These are phyloP conservation scores for Fraxinus pennsylvanica DNA, from an alignment of 257 asterid species.

Conservation along the genomic window DNA sequence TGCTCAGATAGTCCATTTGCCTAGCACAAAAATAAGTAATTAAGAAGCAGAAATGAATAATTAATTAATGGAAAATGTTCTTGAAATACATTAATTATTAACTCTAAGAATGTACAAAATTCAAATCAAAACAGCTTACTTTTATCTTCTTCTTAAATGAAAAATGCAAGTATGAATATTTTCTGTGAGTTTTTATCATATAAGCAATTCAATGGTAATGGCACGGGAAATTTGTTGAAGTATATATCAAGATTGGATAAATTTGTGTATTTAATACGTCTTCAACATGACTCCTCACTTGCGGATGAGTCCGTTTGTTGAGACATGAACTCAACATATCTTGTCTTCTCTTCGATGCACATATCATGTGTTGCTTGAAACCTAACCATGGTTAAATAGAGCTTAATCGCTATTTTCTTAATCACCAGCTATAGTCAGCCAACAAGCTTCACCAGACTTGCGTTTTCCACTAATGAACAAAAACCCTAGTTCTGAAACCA, in stretches of 20 bases:
- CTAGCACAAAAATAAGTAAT: slow-evolving; percentile 23
- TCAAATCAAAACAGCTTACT: too few relatives aligned
- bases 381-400: not conserved
- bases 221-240: not conserved
- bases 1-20: slow-evolving; percentile 45
- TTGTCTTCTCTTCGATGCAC: not conserved
- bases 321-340: not conserved
- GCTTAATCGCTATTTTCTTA: not conserved
- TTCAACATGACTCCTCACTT: not conserved
- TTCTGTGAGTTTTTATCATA: not conserved
- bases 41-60: not conserved
- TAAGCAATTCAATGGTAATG: too few relatives aligned
- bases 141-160: not conserved
- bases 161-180: not conserved
- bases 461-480: not conserved
- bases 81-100: not conserved
- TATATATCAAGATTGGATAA: not conserved
- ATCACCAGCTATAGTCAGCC: not conserved
- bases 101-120: not conserved
- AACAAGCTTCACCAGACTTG: not conserved
- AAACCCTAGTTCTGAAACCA: slow-evolving; percentile 14
- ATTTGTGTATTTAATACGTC: not conserved
- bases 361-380: not conserved
- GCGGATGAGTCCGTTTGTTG: not conserved
- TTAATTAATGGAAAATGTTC: not conserved